These are phyloP conservation scores for Stromatinia cepivora DNA, from an alignment of 2,329 filamentous ascomycete species.

Conservation along the genomic window DNA sequence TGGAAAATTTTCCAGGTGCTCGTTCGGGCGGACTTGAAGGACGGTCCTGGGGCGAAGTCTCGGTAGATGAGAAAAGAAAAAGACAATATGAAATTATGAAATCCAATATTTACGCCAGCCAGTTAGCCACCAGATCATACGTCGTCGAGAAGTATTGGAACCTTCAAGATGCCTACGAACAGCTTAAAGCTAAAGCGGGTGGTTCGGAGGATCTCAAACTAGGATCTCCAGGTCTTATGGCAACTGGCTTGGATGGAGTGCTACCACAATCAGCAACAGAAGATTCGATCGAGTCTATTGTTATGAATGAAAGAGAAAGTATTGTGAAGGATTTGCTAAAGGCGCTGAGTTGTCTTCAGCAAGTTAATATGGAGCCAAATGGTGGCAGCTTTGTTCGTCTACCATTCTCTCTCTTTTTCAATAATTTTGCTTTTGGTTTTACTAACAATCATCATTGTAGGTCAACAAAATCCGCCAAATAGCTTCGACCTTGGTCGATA, in stretches of 20 bases:
- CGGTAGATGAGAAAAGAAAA: constrained; percentile 46
- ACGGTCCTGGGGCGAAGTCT: constrained; percentile 24
- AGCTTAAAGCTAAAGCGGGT: constrained; percentile 42
- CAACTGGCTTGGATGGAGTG: constrained; percentile 35
- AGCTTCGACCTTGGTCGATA: constrained; percentile 73
- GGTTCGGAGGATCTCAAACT: constrained; percentile 12
- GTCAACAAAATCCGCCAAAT: constrained; percentile 85
- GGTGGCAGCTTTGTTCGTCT: constrained; percentile 61
- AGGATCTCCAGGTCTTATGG: constrained; percentile 35
- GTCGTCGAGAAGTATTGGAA: constrained; percentile 85
- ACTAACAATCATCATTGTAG: constrained; percentile 29
- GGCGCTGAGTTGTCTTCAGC: constrained; percentile 74
- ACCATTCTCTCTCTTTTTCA: background rate
- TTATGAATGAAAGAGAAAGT: constrained; percentile 74
- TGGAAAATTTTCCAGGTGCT: constrained; percentile 43
- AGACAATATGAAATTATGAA: constrained; percentile 89
- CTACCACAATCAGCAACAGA: constrained; percentile 45
- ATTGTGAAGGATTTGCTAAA: constrained; percentile 77
- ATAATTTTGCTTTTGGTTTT: constrained; percentile 9
- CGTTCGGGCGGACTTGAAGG: constrained; percentile 39
- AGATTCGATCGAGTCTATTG: constrained; percentile 48
- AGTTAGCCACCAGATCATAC: constrained; percentile 78
- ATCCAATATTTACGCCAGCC: constrained; percentile 82
- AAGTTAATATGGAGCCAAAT: constrained; percentile 79
- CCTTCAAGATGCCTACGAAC: constrained; percentile 65